Evolutionary conservation across 495 filamentous ascomycete species (phyloP).

Genomic region (Penicillium roqueforti): DNA sequence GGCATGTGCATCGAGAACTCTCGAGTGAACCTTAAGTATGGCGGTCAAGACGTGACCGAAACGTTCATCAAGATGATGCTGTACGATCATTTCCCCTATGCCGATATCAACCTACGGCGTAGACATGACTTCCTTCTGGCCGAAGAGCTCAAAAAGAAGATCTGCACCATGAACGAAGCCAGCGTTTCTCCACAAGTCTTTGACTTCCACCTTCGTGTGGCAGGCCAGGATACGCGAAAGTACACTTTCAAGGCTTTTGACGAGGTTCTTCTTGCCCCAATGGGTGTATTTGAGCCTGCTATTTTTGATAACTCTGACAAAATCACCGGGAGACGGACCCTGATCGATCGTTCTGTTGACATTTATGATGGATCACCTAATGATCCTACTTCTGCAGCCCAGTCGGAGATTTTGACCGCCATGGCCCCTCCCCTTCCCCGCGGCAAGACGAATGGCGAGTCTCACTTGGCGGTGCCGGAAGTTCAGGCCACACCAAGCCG

Average conservation of each 20-base stretch:
- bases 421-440: conserved; percentile 56
- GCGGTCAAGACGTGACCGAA: conserved; percentile 88
- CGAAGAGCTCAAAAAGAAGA: conserved; percentile 89
- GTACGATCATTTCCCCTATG: conserved; percentile 87
- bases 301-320: conserved; percentile 81
- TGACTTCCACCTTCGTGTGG: conserved; percentile 84
- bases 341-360: conserved; percentile 83
- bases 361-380: conserved; percentile 88
- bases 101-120: conserved; percentile 84
- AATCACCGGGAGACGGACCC: conserved; percentile 66
- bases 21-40: conserved; percentile 87
- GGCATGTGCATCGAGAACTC: conserved; percentile 93
- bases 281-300: conserved; percentile 82
- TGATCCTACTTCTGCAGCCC: conserved; percentile 82
- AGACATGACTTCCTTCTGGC: conserved; percentile 90
- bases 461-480: conserved; percentile 23
- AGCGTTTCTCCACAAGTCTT: conserved; percentile 75
- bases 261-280: conserved; percentile 82
- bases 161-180: conserved; percentile 79
- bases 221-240: conserved; percentile 82
- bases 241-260: conserved; percentile 95
- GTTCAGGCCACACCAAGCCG: conserved; percentile 41
- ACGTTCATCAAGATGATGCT: conserved; percentile 97
- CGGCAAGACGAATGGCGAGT: conserved; percentile 32
- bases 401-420: conserved; percentile 67